Conservation (phyloP, 768 basidiomycete genomes). For the Pilatotrama ljubarskyi region DNA sequence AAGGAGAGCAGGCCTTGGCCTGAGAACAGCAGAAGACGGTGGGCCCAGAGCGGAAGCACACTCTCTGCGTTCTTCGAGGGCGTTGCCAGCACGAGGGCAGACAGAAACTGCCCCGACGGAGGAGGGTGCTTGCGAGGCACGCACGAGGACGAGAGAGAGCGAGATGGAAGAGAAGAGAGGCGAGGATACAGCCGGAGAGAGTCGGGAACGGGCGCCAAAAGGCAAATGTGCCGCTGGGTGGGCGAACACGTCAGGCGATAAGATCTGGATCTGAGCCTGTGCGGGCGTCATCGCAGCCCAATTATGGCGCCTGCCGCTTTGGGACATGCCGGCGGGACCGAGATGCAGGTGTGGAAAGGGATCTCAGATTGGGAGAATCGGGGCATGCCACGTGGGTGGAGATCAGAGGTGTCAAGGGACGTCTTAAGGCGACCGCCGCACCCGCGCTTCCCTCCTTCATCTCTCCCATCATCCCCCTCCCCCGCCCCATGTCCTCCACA, state of each 20-base stretch:
- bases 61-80: neutral
- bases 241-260: slow-evolving; percentile 5
- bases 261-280: slow-evolving; percentile 17
- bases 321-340: slow-evolving; percentile 26
- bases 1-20: neutral
- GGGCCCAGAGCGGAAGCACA: slow-evolving; percentile 1
- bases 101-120: neutral
- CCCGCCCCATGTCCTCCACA: slow-evolving; percentile 27
- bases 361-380: slow-evolving; percentile 21
- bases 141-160: neutral
- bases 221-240: neutral
- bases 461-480: slow-evolving; percentile 23
- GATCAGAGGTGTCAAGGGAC: slow-evolving; percentile 14
- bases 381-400: slow-evolving; percentile 23
- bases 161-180: neutral
- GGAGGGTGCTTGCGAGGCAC: neutral
- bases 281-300: slow-evolving; percentile 15
- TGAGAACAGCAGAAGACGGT: neutral
- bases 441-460: slow-evolving; percentile 22
- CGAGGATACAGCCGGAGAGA: neutral
- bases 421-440: slow-evolving; percentile 23
- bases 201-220: slow-evolving; percentile 3
- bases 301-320: slow-evolving; percentile 11
- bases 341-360: slow-evolving; percentile 11
- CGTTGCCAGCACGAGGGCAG: neutral